Base-by-base conservation (phyloP, 495 filamentous ascomycete species). In the Xanthoparmelia taractica region DNA sequence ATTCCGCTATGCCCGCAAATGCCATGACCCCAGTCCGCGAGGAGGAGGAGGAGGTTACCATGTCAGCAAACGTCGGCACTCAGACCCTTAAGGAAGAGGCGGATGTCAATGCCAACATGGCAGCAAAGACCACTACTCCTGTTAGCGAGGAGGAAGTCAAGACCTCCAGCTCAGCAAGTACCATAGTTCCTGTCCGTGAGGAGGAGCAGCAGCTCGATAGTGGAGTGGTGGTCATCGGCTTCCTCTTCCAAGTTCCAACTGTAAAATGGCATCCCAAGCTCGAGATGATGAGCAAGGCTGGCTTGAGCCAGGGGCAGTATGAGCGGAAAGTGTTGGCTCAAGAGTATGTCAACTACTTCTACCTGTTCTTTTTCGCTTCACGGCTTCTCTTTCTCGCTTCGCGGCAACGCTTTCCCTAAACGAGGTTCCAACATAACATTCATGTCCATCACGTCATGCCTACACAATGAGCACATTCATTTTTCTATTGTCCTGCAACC, bases 301-400 rank as follows among this genome's bases (percentile, higher is more conserved):
- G n/a, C 17, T 29, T 68, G 34, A 66, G 47, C 13, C 69, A 67
- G 58, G 48, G 62, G 33, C 64, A 67, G 27, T 69, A 65, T 18
- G 67, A 68, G 41, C 41, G 56, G 8, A 38, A 36, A 20, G 40
- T 70, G 20, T 40, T 68, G 27, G 41, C 25, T 4, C 27, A 52
- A 38, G 38, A 55, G 66, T 67, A 60, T 60, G 62, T 65, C 17
- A 15, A 41, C 8, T 15, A 11, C 7, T 31, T n/a, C n/a, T n/a
- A n/a, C n/a, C n/a, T n/a, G n/a, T 10, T 10, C 10, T 10, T 5
- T 36, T 10, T 38, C 10, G 13, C n/a, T 34, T 50, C 40, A 33
- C 57, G 8, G 38, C 20, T 11, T 31, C 34, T 10, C 10, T 10
- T 5, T 36, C 34, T 38, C 10, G 13, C n/a, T 34, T 50, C 40